phyloP scores from a whole-genome alignment of 2,329 filamentous ascomycete genomes.

The Alternaria sp. region DNA sequence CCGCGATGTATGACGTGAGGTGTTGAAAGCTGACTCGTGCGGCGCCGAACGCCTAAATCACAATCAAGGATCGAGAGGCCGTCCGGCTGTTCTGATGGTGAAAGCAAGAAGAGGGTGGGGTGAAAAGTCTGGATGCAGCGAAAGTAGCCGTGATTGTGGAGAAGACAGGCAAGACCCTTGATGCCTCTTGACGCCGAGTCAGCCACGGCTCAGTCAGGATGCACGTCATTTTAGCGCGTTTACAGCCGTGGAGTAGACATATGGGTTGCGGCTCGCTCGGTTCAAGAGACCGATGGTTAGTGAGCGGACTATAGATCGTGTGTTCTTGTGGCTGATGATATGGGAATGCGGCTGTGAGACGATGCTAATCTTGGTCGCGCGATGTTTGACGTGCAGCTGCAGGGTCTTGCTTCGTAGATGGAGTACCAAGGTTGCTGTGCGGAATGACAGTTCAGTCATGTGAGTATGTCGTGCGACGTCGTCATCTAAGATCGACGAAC shows the following conservation, averaged over 20 bases:
- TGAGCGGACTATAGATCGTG: conserved; percentile 6
- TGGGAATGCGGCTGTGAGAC: conserved; percentile 4
- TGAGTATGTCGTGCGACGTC: conserved; percentile 1
- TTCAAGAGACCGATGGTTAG: conserved; percentile 19
- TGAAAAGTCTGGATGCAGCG: conserved; percentile 20
- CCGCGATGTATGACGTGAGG: not conserved
- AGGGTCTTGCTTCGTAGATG: not conserved
- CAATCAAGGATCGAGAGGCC: conserved; percentile 1
- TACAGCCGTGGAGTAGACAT: conserved; percentile 22
- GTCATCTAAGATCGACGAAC: conserved; percentile 12
- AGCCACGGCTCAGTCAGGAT: conserved; percentile 22
- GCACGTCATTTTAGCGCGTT: conserved; percentile 33
- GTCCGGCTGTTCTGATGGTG: conserved; percentile 6
- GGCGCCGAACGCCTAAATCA: conserved; percentile 7
- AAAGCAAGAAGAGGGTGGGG: conserved; percentile 18
- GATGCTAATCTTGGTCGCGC: not conserved
- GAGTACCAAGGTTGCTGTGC: not conserved
- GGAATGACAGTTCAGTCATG: not conserved
- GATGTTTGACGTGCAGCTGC: conserved; percentile 9
- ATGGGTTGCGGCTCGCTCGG: conserved; percentile 22
- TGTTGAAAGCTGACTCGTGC: conserved; percentile 7
- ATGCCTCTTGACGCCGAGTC: conserved; percentile 10
- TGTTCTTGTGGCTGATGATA: conserved; percentile 6
- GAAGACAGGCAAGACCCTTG: conserved; percentile 27
- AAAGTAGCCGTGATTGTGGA: conserved; percentile 20